A percentile compares a stretch with the other conserved stretches of the same genome.
Conservation (phyloP, 2,329 filamentous ascomycete species). For the Pestalotiopsis sp. region DNA sequence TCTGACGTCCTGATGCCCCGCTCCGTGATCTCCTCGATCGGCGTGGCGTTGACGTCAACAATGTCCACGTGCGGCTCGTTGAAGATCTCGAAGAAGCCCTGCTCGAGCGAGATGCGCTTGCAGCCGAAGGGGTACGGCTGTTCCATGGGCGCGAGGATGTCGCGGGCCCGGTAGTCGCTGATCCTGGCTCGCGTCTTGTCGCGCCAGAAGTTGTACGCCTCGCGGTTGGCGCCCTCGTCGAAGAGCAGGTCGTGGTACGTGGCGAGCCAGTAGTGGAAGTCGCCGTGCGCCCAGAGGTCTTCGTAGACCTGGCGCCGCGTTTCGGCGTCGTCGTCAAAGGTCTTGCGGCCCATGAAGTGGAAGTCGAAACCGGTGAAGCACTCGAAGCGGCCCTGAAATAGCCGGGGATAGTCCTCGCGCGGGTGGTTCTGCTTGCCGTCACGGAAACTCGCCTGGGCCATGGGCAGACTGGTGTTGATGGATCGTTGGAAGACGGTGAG, state of each 20-base stretch:
- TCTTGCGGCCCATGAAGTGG: constrained; percentile 54
- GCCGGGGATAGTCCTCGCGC: constrained; percentile 50
- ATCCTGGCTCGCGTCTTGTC: constrained; percentile 50
- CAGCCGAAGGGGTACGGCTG: constrained; percentile 55
- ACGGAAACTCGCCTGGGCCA: constrained; percentile 48
- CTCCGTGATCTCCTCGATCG: constrained; percentile 20
- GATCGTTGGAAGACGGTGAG: constrained; percentile 66
- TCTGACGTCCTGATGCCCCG: constrained; percentile 23
- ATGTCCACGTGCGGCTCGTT: constrained; percentile 32
- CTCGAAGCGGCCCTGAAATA: constrained; percentile 54
- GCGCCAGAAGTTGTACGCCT: constrained; percentile 55
- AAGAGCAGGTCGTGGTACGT: constrained; percentile 54
- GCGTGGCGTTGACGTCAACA: constrained; percentile 26
- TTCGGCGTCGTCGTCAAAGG: constrained; percentile 52
- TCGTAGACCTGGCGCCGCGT: constrained; percentile 51
- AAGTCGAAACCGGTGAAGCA: constrained; percentile 63
- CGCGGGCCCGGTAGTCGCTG: constrained; percentile 45
- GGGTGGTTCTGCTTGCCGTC: constrained; percentile 40
- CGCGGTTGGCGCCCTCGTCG: constrained; percentile 47
- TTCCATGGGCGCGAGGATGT: constrained; percentile 51
- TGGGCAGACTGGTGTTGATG: constrained; percentile 65
- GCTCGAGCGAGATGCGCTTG: constrained; percentile 40
- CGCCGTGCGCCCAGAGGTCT: constrained; percentile 49
- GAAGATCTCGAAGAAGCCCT: constrained; percentile 33
- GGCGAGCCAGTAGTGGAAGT: constrained; percentile 55